Evolutionary conservation across 2,329 filamentous ascomycete species (phyloP), one percentile per base, ranked within the genome.

Genomic region (Verticillium isaacii): DNA sequence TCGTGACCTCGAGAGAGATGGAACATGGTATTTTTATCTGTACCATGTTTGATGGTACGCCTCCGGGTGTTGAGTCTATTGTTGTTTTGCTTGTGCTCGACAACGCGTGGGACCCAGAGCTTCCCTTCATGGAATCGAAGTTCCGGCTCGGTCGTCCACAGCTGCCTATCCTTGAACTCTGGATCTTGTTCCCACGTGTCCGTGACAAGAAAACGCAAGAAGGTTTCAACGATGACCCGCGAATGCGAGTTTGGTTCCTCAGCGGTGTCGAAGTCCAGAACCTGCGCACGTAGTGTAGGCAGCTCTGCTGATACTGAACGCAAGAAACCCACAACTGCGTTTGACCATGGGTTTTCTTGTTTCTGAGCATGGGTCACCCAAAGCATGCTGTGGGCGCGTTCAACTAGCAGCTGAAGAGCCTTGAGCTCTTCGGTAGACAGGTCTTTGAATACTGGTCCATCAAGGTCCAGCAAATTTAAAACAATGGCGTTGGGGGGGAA

Each of bases 371-470:
- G 41, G 12, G 61, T 65, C 12, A 65, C 62, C 63, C 63, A 65
- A 2, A 65, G 59, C 59, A 63, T 32, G 25, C 60, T 65, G 36
- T 50, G 58, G 4, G 63, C 32, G 19, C 39, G 61, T 54, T 60
- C 52, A 1, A 65, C 32, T 14, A 65, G 36, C 11, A 11, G 52
- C 61, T 65, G 58, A 14, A 65, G 57, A 32, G 60, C 39, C 2
- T 29, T 34, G 32, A 65, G 60, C 17, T 58, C 37, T 29, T 63
- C 39, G 15, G 54, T 34, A 2, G 63, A 59, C 59, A 63, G 52
- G 17, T 23, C n/a, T 23, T 50, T 19, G n/a, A 50, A 23, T 5
- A 50, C 41, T 8, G 17, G 41, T 11, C 9, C 17, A n/a, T 50
- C 41, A 23, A 50, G 41, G 41, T 50, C 41, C 7, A 50, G 41